Base-by-base conservation (phyloP, 345 rosid species). In the Salix suchowensis region DNA sequence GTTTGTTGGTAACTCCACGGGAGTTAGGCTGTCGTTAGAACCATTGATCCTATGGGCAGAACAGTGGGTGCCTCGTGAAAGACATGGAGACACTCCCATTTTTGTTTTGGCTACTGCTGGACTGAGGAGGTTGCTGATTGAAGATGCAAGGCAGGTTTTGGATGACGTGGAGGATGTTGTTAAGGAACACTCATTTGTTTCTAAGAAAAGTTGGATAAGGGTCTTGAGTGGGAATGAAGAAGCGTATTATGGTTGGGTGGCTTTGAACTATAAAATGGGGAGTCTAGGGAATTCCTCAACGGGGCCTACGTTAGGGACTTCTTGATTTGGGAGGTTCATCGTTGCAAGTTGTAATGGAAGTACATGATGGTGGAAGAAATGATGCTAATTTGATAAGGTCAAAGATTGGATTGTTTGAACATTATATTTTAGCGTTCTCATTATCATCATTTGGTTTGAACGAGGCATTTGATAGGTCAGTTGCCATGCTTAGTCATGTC, bases 251-350 rank as follows among this genome's bases (percentile, higher is more conserved):
- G 90, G 90, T 48, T 90, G 91, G 91, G 84, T 86, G 75, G 88
- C 91, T 78, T 80, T 87, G 66, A 88, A 90, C 70, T 88, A 86
- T 70, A 85, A 79, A 80, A 77, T 86, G 88, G 88, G 87, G 23
- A 78, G 66, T 30, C 83, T 88, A 36, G 82, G 83, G 11, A 84
- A 85, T 81, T 80, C 84, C 28, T 83, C 76, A 5, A 71, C 65
- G 50, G 76, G 70, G 34, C 68, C 84, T 30, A 82, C 87, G 18
- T 68, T 82, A 48, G 94, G 94, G 91, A 60, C 90, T 90, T 75
- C 87, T 90, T 11, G 94, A 90, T 81, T 65, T 90, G 70, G 91
- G 91, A 78, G 89, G 90, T 79, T 90, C 94, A 7, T 90, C 94
- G 0, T 83, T 90, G 87, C 90, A 86, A 87, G 84, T 86, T 30